Conservation (phyloP, 192 early-diverging fungal species). For the Coemansia sp. region DNA sequence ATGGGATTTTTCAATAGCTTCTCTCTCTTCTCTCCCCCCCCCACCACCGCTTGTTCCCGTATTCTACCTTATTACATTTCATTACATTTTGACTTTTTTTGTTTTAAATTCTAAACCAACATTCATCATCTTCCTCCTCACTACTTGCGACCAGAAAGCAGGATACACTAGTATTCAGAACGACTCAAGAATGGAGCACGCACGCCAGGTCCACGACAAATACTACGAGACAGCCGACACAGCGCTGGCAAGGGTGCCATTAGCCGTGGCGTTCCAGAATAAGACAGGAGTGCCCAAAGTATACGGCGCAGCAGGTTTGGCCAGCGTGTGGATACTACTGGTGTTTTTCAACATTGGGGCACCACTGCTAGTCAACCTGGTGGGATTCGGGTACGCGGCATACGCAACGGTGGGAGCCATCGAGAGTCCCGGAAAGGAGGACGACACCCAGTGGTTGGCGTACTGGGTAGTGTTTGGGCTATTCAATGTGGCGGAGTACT, state of each 20-base stretch:
- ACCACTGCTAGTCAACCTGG: conserved; percentile 75
- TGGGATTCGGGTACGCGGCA: conserved; percentile 92
- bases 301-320: conserved; percentile 72
- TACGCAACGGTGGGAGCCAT: conserved; percentile 93
- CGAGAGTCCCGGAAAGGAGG: conserved; percentile 72
- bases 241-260: conserved; percentile 68
- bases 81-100: too few species aligned
- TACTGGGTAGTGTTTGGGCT: conserved; percentile 94
- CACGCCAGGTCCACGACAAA: conserved; percentile 42
- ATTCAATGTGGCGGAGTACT: conserved; percentile 85
- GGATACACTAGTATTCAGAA: too few species aligned
- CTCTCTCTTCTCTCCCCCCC: too few species aligned
- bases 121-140: too few species aligned
- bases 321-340: conserved; percentile 63
- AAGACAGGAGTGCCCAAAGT: conserved; percentile 86
- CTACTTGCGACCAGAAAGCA: too few species aligned
- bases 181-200: conserved; percentile 38
- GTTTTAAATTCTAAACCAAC: too few species aligned
- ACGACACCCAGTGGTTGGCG: conserved; percentile 88
- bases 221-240: conserved; percentile 60
- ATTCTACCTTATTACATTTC: too few species aligned
- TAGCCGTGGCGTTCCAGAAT: conserved; percentile 68
- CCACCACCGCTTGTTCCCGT: too few species aligned
- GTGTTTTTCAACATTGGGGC: conserved; percentile 90
- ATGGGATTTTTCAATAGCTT: too few species aligned